Conservation (phyloP, 2,329 filamentous ascomycete genomes). For the Metarhizium humberi region DNA sequence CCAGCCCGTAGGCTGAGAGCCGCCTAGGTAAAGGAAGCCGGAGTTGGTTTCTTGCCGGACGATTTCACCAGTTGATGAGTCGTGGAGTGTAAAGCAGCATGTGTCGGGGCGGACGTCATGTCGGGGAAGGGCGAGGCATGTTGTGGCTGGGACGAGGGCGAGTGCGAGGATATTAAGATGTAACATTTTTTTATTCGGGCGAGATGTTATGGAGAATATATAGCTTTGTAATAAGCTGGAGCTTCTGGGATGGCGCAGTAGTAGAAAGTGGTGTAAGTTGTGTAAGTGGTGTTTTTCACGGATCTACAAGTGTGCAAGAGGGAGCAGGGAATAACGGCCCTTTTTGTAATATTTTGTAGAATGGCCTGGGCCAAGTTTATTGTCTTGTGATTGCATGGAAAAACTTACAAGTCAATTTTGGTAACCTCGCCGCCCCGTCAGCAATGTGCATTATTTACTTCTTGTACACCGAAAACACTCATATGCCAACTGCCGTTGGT, state of each 20-base stretch:
- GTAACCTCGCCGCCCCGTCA: not conserved
- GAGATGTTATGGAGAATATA: no score
- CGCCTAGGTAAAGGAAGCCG: constrained; percentile 18
- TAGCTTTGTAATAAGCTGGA: no score
- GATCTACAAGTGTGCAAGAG: not conserved
- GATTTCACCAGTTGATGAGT: constrained; percentile 13
- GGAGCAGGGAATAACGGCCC: not conserved
- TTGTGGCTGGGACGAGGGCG: constrained; percentile 13
- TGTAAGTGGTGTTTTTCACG: not conserved
- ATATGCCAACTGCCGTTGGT: constrained; percentile 5
- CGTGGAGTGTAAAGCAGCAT: constrained; percentile 24
- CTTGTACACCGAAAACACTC: not conserved
- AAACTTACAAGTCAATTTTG: not conserved
- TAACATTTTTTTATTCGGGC: not conserved
- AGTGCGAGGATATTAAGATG: constrained; percentile 7
- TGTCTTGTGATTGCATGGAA: not conserved
- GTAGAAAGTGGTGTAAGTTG: not conserved
- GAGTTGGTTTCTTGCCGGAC: constrained; percentile 17
- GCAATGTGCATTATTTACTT: not conserved
- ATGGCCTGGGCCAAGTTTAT: no score
- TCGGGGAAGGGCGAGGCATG: constrained; percentile 10
- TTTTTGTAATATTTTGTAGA: not conserved
- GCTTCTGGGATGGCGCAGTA: no score
- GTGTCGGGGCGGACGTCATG: constrained; percentile 12
- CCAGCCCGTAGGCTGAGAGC: constrained; percentile 15